Conservation (phyloP, 1,284 basidiomycete genomes). For the Sporisorium exsertum region DNA sequence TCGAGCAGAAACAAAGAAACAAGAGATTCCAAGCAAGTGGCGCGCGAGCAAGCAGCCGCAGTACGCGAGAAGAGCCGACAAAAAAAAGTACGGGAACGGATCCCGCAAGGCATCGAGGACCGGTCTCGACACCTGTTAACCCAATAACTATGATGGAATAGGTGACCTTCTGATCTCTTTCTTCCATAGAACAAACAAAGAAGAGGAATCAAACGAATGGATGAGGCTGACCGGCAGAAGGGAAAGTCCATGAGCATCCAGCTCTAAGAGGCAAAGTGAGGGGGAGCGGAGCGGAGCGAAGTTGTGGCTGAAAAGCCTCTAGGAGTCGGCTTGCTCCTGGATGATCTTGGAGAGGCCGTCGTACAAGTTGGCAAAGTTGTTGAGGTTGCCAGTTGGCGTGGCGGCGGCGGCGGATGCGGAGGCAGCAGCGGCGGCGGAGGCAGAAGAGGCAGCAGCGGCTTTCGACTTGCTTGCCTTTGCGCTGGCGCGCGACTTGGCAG, state of each 20-base stretch:
- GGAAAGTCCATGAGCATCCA: conserved; percentile 32
- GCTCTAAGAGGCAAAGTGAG: conserved; percentile 3
- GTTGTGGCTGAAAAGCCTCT: background rate
- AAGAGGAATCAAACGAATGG: conserved; percentile 8
- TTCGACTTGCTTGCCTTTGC: conserved; percentile 38
- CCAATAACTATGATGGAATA: background rate
- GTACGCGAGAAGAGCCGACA: conserved; percentile 1
- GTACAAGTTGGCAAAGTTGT: conserved; percentile 63
- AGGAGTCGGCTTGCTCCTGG: conserved; percentile 42
- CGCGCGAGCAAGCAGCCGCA: conserved; percentile 1
- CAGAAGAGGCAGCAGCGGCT: conserved; percentile 21
- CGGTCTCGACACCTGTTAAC: conserved; percentile 16
- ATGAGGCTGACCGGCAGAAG: conserved; percentile 28
- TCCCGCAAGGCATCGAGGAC: conserved; percentile 20
- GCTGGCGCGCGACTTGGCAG: conserved; percentile 32
- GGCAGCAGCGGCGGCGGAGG: conserved; percentile 18
- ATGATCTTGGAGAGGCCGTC: conserved; percentile 64
- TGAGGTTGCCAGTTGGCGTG: conserved; percentile 56
- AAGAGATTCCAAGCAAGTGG: conserved; percentile 7
- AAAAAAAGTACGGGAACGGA: conserved; percentile 5
- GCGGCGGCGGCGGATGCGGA: conserved; percentile 40
- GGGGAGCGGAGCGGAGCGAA: background rate
- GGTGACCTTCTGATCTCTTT: conserved; percentile 18
- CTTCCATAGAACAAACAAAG: conserved; percentile 19
- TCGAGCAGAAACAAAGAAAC: conserved; percentile 13